Conservation (phyloP, 2,329 filamentous ascomycete species). For the Talaromyces sp. region DNA sequence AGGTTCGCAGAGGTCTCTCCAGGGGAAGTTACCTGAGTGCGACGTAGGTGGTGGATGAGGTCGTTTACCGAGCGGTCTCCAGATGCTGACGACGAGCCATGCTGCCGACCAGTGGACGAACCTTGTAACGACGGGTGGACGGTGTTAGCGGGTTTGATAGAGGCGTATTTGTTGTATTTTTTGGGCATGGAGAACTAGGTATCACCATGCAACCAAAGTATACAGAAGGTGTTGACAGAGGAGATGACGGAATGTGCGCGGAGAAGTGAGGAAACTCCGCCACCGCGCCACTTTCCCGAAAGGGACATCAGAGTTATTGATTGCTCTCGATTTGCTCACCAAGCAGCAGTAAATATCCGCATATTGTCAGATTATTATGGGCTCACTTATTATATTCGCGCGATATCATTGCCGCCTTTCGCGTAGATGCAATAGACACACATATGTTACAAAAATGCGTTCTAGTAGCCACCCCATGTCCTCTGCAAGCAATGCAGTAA, state of each 20-base stretch:
- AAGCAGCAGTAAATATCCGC: neutral
- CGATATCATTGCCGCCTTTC: neutral
- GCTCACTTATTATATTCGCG: neutral
- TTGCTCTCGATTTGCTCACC: neutral
- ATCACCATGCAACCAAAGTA: neutral
- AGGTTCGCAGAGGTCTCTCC: conserved; percentile 16
- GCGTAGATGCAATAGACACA: neutral
- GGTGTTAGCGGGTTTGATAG: conserved; percentile 36
- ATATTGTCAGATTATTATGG: neutral
- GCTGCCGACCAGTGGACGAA: conserved; percentile 23
- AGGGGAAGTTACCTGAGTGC: conserved; percentile 28
- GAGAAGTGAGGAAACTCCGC: neutral
- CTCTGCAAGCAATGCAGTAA: neutral
- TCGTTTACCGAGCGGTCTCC: conserved; percentile 41
- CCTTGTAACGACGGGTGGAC: conserved; percentile 34
- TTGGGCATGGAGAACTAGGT: conserved; percentile 39
- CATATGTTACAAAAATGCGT: neutral
- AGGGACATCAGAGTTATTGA: neutral
- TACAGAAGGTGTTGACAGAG: neutral
- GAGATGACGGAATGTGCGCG: neutral
- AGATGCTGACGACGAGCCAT: conserved; percentile 21
- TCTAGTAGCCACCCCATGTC: too few relatives aligned
- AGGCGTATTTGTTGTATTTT: conserved; percentile 37
- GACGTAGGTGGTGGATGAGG: conserved; percentile 42
- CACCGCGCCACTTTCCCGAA: conserved; percentile 3